Conservation (phyloP, 2,329 filamentous ascomycete species). For the Colletotrichum limetticola region DNA sequence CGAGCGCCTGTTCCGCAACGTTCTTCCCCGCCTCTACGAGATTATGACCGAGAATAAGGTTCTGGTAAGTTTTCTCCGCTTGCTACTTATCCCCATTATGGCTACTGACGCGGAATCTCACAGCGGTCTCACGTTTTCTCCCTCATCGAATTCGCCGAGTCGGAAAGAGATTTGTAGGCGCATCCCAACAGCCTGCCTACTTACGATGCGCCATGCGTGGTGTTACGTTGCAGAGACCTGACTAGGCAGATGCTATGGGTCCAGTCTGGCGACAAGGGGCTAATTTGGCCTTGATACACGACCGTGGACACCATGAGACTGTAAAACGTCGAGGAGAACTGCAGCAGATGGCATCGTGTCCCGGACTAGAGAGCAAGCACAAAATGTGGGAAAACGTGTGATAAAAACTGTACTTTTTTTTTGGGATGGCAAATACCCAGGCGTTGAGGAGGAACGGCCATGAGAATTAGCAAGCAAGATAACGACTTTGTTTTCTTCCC, state of each 20-base stretch:
- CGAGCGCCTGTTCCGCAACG: conserved; percentile 73
- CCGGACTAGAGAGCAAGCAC: background rate
- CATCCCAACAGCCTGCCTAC: background rate
- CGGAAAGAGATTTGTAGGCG: conserved; percentile 20
- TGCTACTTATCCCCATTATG: background rate
- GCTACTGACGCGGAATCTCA: background rate
- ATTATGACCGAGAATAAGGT: conserved; percentile 76
- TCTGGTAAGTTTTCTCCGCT: conserved; percentile 56
- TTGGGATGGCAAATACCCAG: conserved; percentile 34
- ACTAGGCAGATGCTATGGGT: background rate
- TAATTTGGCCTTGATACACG: background rate
- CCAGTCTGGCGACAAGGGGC: background rate
- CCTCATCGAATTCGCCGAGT: conserved; percentile 20
- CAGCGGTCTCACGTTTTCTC: conserved; percentile 28
- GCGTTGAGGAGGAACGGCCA: conserved; percentile 25
- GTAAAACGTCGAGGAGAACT: background rate
- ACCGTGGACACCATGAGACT: background rate
- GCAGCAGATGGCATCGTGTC: background rate
- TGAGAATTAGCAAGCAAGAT: conserved; percentile 3
- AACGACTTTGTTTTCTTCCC: background rate
- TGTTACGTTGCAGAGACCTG: background rate
- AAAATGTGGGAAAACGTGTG: background rate
- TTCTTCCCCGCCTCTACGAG: conserved; percentile 73
- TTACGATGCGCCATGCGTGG: background rate
- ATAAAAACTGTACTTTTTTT: conserved; percentile 14